A percentile compares a stretch with the other conserved stretches of the same genome.
Conservation (phyloP, 75 land plant species). For the Sequoiadendron giganteum region DNA sequence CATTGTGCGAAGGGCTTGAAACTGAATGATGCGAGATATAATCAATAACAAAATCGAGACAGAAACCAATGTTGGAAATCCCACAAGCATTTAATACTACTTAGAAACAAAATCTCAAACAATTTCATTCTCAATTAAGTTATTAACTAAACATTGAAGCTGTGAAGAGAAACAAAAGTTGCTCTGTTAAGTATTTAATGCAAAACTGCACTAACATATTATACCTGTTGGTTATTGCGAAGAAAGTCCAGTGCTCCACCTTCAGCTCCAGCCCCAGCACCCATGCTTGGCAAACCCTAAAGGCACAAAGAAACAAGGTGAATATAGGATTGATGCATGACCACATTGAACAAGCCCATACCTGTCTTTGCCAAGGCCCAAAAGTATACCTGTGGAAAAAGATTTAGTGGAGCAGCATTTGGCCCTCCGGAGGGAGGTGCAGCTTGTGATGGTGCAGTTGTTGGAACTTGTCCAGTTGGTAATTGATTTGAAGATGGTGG, state of each 20-base stretch:
- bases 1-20: conserved; percentile 85
- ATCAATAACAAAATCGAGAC: not conserved
- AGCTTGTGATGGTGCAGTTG: conserved; percentile 36
- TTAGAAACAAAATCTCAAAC: not conserved
- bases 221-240: conserved; percentile 90
- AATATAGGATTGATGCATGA: conserved; percentile 15
- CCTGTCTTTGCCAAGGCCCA: not conserved
- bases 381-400: conserved; percentile 87
- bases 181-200: not conserved
- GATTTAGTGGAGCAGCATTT: conserved; percentile 85
- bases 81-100: not conserved
- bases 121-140: not conserved
- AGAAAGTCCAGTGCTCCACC: conserved; percentile 93
- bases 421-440: conserved; percentile 70
- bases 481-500: conserved; percentile 21
- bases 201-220: not conserved
- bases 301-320: conserved; percentile 15
- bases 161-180: not conserved
- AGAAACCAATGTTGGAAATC: not conserved
- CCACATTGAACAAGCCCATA: not conserved
- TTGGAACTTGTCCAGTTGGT: conserved; percentile 24
- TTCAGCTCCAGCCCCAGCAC: conserved; percentile 42
- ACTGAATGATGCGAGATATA: conserved; percentile 42
- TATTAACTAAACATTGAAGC: not conserved
- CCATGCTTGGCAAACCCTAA: conserved; percentile 42